Percentiles rank a stretch among this genome's conserved stretches.
These are phyloP conservation scores for Colletotrichum eleusines DNA, from an alignment of 2,329 filamentous ascomycete genomes.

Conservation along the genomic window DNA sequence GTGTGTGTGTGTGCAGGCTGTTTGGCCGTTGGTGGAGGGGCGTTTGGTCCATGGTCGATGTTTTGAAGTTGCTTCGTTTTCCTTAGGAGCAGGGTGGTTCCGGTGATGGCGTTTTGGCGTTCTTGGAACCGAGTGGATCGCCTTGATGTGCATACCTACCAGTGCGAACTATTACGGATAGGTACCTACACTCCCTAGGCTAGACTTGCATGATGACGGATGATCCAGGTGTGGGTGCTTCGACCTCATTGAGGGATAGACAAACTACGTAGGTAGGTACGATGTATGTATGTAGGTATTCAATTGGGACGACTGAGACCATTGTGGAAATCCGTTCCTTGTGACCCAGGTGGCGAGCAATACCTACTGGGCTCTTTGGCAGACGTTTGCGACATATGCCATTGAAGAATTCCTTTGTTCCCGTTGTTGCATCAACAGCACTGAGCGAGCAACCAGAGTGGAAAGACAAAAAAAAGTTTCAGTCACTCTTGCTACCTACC, in stretches of 20 bases:
- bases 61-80: constrained; percentile 6
- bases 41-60: background rate
- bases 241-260: background rate
- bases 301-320: background rate
- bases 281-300: too few relatives aligned
- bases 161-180: too few relatives aligned
- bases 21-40: background rate
- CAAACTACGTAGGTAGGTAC: too few relatives aligned
- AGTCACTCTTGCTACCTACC: constrained; percentile 15
- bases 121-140: background rate
- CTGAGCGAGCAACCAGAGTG: background rate
- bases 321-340: constrained; percentile 9
- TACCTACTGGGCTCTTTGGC: constrained; percentile 15
- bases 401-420: constrained; percentile 28
- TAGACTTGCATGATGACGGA: background rate
- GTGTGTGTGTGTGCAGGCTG: background rate
- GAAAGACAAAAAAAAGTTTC: background rate
- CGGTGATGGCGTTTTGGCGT: background rate
- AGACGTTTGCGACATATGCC: constrained; percentile 13
- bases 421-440: constrained; percentile 17
- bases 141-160: background rate
- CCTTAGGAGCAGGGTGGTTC: background rate
- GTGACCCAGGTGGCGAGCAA: background rate
- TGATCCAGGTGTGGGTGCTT: background rate
- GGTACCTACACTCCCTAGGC: too few relatives aligned